Evolutionary conservation across 2,329 filamentous ascomycete species (phyloP).

Genomic region (Fusarium continuum): DNA sequence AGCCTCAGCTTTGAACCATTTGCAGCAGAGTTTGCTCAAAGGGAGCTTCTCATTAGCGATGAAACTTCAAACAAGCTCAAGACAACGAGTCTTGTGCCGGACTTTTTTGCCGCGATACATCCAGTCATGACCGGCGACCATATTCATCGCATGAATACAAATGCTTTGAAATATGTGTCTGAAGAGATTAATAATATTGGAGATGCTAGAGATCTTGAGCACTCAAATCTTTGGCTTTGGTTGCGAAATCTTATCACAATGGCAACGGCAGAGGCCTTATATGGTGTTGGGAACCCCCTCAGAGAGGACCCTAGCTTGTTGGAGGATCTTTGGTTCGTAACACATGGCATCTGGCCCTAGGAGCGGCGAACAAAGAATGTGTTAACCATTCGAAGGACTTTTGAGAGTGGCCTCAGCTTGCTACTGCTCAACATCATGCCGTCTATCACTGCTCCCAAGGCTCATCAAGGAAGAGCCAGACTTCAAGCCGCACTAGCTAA

Average conservation of each 20-base stretch:
- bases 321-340: slow-evolving; percentile 16
- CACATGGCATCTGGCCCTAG: rapidly evolving
- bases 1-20: slow-evolving; percentile 57
- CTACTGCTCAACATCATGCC: slow-evolving; percentile 23
- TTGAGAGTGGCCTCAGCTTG: slow-evolving; percentile 9
- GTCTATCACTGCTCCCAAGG: slow-evolving; percentile 9
- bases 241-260: slow-evolving; percentile 44
- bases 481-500: slow-evolving; percentile 10
- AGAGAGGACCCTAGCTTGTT: background rate
- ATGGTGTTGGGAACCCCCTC: slow-evolving; percentile 24
- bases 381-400: background rate
- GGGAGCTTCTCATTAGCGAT: slow-evolving; percentile 50
- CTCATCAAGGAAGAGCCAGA: slow-evolving; percentile 12
- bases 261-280: slow-evolving; percentile 22
- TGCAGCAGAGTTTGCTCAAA: slow-evolving; percentile 48
- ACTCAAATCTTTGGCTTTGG: slow-evolving; percentile 46
- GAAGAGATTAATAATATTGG: slow-evolving; percentile 41
- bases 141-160: slow-evolving; percentile 49
- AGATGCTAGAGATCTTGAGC: background rate
- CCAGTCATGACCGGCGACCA: slow-evolving; percentile 45
- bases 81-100: slow-evolving; percentile 43
- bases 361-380: rapidly evolving
- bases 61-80: slow-evolving; percentile 28
- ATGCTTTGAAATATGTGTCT: slow-evolving; percentile 49
- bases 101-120: slow-evolving; percentile 50